Evolutionary conservation across 192 early-diverging fungal species (phyloP).

Genomic region (Coemansia sp.): DNA sequence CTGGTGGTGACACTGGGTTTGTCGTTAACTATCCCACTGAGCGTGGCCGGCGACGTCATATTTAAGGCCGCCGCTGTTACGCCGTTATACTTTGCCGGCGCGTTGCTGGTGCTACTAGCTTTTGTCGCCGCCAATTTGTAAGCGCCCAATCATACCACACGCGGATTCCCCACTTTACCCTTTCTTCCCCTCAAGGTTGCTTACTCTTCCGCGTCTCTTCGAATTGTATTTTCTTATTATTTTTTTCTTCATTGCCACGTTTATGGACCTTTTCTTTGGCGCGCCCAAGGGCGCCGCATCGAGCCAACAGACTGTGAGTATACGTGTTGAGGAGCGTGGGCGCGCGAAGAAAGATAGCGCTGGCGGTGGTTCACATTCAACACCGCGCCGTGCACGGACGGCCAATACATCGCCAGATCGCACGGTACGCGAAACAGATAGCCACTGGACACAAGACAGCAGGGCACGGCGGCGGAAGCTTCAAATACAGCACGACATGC

Average conservation of each 20-base stretch:
- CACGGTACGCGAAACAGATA: background rate
- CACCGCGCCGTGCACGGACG: background rate
- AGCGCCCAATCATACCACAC: background rate
- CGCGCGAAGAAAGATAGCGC: background rate
- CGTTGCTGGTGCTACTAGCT: constrained; percentile 61
- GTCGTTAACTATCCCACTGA: constrained; percentile 71
- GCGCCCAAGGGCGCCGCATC: constrained; percentile 14
- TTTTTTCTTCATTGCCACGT: background rate
- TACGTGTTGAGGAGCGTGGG: constrained; percentile 45
- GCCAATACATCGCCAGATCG: background rate
- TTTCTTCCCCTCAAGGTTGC: background rate
- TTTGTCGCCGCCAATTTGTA: constrained; percentile 66
- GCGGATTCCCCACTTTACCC: background rate
- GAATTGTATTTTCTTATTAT: background rate
- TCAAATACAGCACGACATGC: background rate
- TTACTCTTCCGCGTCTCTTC: background rate
- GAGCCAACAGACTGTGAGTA: constrained; percentile 27
- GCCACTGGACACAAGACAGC: constrained; percentile 7
- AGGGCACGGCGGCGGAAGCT: constrained; percentile 6
- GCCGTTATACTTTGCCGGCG: constrained; percentile 64
- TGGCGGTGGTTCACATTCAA: background rate
- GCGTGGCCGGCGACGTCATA: constrained; percentile 68
- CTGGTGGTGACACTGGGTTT: constrained; percentile 77
- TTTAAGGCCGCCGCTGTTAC: constrained; percentile 60
- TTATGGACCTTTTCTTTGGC: constrained; percentile 54